phyloP scores from a whole-genome alignment of 768 basidiomycete species.

The Suillus lakei region DNA sequence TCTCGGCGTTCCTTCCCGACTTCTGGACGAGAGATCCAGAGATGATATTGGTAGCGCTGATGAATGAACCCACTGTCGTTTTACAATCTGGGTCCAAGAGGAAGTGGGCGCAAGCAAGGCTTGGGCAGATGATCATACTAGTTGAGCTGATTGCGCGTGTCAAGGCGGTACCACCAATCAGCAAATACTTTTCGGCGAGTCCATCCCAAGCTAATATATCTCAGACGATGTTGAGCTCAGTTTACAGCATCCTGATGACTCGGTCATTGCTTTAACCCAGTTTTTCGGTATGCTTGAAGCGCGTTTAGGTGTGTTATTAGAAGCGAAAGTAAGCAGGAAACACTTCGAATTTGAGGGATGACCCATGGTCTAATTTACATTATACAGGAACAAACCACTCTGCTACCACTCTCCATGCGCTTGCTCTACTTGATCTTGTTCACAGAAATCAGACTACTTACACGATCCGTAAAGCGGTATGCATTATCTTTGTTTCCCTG shows the following conservation, averaged over 20 bases:
- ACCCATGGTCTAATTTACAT: conserved; percentile 2
- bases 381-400: conserved; percentile 54
- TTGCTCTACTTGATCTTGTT: conserved; percentile 65
- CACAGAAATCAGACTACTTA: conserved; percentile 64
- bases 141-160: conserved; percentile 64
- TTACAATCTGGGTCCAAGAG: conserved; percentile 19
- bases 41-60: conserved; percentile 73
- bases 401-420: conserved; percentile 61
- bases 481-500: conserved; percentile 23
- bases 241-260: conserved; percentile 4
- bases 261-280: not conserved
- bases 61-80: conserved; percentile 47
- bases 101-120: conserved; percentile 52
- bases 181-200: conserved; percentile 46
- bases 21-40: conserved; percentile 74
- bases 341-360: not conserved
- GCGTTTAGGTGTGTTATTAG: conserved; percentile 57
- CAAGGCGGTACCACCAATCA: conserved; percentile 46
- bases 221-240: not conserved
- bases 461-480: conserved; percentile 67
- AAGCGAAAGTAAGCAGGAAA: conserved; percentile 52
- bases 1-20: conserved; percentile 59
- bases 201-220: not conserved
- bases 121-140: conserved; percentile 67
- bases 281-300: conserved; percentile 64